Conservation (phyloP, 106 monocot species). For the Ottelia alismoides region DNA sequence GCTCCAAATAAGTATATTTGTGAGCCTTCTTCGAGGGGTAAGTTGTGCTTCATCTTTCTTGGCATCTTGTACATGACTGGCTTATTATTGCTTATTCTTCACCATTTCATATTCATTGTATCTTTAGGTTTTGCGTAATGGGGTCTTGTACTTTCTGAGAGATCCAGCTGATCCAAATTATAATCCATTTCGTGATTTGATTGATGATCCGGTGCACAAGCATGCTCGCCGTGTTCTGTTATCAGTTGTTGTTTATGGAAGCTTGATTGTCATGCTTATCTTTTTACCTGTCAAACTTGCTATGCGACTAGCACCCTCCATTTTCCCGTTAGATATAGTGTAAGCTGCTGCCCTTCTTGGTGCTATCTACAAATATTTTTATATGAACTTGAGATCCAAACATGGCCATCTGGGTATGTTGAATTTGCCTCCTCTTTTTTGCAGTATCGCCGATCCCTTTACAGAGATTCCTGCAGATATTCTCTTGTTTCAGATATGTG, state of each 20-base stretch:
- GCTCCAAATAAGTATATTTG: constrained; percentile 99
- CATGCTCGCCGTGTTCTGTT: constrained; percentile 90
- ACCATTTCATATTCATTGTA: background rate
- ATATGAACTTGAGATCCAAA: background rate
- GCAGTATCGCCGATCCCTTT: constrained; percentile 91
- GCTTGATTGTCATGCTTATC: constrained; percentile 96
- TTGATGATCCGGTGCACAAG: constrained; percentile 98
- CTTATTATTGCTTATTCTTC: background rate
- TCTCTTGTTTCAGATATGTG: constrained; percentile 93
- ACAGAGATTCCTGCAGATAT: constrained; percentile 95
- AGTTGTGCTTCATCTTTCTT: constrained; percentile 3
- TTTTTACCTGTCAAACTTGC: constrained; percentile 96
- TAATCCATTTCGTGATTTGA: constrained; percentile 92
- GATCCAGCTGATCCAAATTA: constrained; percentile 99
- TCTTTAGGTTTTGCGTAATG: constrained; percentile 77
- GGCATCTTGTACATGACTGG: background rate
- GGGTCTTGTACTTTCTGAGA: constrained; percentile 93
- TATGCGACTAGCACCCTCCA: constrained; percentile 83
- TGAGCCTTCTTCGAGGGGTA: constrained; percentile 98
- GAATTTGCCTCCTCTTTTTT: background rate
- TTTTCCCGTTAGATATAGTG: constrained; percentile 88
- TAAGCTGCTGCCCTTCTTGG: constrained; percentile 14
- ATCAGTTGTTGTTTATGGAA: constrained; percentile 98
- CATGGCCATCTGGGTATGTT: too few species aligned
- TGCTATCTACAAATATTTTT: background rate